Evolutionary conservation across 257 asterid genomes (phyloP).

Genomic region (Oldenlandia corymbosa): DNA sequence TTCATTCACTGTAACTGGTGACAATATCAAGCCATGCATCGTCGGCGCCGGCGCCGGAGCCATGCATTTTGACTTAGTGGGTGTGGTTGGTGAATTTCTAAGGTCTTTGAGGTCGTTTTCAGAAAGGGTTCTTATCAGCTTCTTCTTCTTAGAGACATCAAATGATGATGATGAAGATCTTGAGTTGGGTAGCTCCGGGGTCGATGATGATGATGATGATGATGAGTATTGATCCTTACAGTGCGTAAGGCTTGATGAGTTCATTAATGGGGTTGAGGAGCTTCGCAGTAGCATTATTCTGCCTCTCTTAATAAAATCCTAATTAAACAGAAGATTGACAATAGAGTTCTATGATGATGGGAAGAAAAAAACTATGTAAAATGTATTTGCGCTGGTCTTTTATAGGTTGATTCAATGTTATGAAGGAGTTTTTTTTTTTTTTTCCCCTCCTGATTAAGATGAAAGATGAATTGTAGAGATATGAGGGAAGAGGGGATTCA

Average conservation of each 20-base stretch:
- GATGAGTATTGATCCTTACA: conserved; percentile 12
- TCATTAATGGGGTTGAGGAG: conserved; percentile 31
- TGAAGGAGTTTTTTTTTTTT: too few species aligned
- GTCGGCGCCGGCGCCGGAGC: too few species aligned
- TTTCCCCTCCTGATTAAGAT: too few species aligned
- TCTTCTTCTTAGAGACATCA: neutral
- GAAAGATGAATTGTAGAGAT: too few species aligned
- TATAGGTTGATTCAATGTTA: too few species aligned
- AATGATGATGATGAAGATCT: conserved; percentile 14
- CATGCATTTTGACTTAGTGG: conserved; percentile 15
- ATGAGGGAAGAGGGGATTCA: too few species aligned
- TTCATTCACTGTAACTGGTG: conserved; percentile 11
- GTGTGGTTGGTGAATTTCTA: neutral
- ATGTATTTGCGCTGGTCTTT: too few species aligned
- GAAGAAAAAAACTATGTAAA: too few species aligned
- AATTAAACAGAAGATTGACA: too few species aligned
- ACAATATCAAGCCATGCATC: too few species aligned
- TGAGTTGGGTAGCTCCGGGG: conserved; percentile 16
- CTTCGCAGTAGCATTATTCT: conserved; percentile 39
- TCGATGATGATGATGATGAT: neutral
- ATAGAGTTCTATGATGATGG: too few species aligned
- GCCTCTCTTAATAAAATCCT: too few species aligned
- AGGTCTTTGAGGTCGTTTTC: conserved; percentile 16
- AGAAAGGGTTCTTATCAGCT: conserved; percentile 13
- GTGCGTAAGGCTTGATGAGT: conserved; percentile 15